A percentile compares a stretch with the other conserved stretches of the same genome.
Conservation (phyloP, 768 basidiomycete genomes). For the Pulveroboletus sp. region DNA sequence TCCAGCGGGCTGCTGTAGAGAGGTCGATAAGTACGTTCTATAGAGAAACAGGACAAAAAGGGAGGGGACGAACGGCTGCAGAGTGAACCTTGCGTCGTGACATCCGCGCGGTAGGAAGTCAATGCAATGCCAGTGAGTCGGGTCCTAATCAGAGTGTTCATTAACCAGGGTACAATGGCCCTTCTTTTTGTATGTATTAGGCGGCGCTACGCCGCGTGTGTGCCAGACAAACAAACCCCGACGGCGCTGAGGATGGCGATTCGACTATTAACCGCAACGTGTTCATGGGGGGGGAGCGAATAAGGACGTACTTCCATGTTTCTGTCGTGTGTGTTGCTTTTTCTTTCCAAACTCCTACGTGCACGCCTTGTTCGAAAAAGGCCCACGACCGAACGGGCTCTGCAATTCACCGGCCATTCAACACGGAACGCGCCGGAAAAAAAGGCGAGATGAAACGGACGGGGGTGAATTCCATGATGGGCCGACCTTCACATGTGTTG, state of each 20-base stretch:
- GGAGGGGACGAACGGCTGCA: conserved; percentile 10
- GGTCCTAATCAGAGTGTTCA: conserved; percentile 7
- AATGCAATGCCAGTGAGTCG: conserved; percentile 9
- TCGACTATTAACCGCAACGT: conserved; percentile 10
- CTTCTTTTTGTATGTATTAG: conserved; percentile 22
- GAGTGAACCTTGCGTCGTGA: conserved; percentile 20
- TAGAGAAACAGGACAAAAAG: not conserved
- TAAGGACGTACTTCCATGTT: not conserved
- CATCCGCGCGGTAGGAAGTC: conserved; percentile 20
- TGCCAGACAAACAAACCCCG: conserved; percentile 16
- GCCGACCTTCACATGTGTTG: conserved; percentile 16
- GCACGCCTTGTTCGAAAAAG: too few species aligned
- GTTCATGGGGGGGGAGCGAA: not conserved
- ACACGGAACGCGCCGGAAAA: conserved; percentile 12
- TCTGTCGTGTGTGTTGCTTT: not conserved
- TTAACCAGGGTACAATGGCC: not conserved
- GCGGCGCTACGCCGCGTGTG: conserved; percentile 7
- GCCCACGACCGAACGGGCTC: too few species aligned
- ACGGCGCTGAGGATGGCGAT: conserved; percentile 13
- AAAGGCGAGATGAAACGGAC: conserved; percentile 19
- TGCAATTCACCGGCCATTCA: conserved; percentile 9
- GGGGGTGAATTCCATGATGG: conserved; percentile 7
- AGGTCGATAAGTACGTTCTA: conserved; percentile 4
- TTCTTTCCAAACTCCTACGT: not conserved
- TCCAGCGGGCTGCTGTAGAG: conserved; percentile 6